These are phyloP conservation scores for Bolboschoenus planiculmis DNA, from an alignment of 176 grass and related monocot genomes.

Conservation along the genomic window DNA sequence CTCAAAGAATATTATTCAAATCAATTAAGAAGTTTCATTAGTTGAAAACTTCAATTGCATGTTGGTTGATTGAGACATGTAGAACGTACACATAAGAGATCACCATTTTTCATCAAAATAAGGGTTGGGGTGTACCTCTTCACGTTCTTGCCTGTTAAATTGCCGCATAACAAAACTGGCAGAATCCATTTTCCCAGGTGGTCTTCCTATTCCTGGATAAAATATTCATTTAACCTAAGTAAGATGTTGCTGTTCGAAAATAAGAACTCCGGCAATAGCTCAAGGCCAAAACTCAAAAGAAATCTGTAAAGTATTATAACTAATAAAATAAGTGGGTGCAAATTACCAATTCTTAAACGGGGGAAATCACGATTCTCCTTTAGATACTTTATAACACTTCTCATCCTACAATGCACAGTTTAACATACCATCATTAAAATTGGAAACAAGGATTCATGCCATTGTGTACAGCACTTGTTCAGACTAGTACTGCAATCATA, in stretches of 20 bases:
- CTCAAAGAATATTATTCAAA: no score
- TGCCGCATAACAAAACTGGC: constrained; percentile 73
- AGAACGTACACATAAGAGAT: neutral
- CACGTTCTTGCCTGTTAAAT: constrained; percentile 71
- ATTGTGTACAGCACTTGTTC: neutral
- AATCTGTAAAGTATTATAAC: neutral
- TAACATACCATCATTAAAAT: neutral
- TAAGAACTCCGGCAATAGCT: neutral
- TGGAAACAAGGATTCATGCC: neutral
- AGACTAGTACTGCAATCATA: neutral
- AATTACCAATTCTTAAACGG: constrained; percentile 72
- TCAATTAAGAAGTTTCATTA: no score
- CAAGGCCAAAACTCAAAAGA: neutral
- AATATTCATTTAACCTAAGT: neutral
- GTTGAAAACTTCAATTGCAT: neutral
- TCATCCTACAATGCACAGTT: constrained; percentile 48
- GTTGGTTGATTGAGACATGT: neutral
- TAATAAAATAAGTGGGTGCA: neutral
- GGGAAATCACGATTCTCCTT: constrained; percentile 76
- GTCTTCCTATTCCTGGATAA: constrained; percentile 67
- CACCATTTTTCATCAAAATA: neutral
- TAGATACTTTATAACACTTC: constrained; percentile 82
- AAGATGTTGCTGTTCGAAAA: neutral
- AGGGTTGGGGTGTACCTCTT: constrained; percentile 38
- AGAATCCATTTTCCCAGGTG: constrained; percentile 93